These are phyloP conservation scores for Bertia moriformis DNA, from an alignment of 2,329 filamentous ascomycete species.

Conservation along the genomic window DNA sequence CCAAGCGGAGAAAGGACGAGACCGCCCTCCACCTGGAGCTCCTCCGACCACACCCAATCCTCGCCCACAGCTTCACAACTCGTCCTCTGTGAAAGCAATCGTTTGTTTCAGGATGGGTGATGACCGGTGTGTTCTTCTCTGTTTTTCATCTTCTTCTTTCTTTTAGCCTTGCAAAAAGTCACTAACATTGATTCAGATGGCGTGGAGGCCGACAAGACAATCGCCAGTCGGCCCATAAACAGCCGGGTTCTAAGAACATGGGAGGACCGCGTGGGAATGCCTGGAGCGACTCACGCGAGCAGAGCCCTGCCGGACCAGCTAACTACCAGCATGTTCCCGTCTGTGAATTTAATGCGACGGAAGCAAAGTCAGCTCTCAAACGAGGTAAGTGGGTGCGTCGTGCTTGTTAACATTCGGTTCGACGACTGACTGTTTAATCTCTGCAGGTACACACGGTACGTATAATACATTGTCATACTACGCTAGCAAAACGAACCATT, in stretches of 20 bases:
- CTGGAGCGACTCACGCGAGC: neutral
- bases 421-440: too few species aligned
- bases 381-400: conserved; percentile 21
- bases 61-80: too few species aligned
- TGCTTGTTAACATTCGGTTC: too few species aligned
- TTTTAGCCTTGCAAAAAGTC: too few species aligned
- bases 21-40: too few species aligned
- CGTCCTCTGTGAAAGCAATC: neutral
- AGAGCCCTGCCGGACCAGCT: neutral
- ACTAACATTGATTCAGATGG: neutral
- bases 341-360: conserved; percentile 23
- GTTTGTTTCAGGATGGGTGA: neutral
- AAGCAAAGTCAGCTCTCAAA: conserved; percentile 21
- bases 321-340: conserved; percentile 25
- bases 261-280: neutral
- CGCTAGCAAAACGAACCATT: too few species aligned
- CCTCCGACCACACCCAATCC: too few species aligned
- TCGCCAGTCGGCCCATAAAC: neutral
- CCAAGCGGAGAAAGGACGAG: too few species aligned
- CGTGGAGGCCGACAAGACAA: neutral
- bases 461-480: too few species aligned
- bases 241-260: neutral
- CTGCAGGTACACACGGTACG: too few species aligned
- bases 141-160: too few species aligned
- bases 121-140: too few species aligned